phyloP scores from a whole-genome alignment of 139 green algal genomes.

The Chlorella ohadii region DNA sequence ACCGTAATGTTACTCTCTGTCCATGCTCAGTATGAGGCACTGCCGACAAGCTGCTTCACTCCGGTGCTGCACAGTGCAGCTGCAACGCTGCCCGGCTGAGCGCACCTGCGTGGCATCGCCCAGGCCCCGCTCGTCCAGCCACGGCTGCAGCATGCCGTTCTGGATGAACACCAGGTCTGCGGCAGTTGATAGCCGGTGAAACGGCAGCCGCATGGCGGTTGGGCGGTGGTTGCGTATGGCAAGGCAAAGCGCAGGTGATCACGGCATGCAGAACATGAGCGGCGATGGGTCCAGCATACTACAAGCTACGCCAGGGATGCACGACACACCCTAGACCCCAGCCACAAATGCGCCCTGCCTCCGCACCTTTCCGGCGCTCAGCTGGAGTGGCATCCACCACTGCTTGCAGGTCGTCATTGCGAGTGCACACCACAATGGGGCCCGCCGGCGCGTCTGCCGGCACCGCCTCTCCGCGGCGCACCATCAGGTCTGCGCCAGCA shows the following conservation, averaged over 20 bases:
- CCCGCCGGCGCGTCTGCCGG: slow-evolving; percentile 35
- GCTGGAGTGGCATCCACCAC: slow-evolving; percentile 78
- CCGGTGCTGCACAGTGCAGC: no score
- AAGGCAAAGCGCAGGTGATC: no score
- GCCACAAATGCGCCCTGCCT: not conserved
- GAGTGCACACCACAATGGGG: slow-evolving; percentile 92
- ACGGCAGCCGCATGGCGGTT: no score
- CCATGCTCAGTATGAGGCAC: no score
- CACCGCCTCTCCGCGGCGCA: slow-evolving; percentile 69
- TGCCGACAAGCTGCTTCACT: no score
- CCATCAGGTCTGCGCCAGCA: slow-evolving; percentile 65
- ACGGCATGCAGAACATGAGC: no score
- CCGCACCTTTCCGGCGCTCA: slow-evolving; percentile 61
- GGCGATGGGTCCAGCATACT: no score
- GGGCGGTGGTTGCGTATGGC: no score
- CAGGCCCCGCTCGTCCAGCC: slow-evolving; percentile 85
- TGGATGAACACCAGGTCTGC: slow-evolving; percentile 99
- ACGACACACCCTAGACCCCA: no score
- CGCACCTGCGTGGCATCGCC: slow-evolving; percentile 89
- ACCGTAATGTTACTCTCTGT: no score
- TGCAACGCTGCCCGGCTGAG: not conserved
- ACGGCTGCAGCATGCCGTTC: slow-evolving; percentile 98
- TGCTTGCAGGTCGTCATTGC: slow-evolving; percentile 86
- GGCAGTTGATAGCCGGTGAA: not conserved
- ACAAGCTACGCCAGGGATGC: no score